Conservation (phyloP, 805 yeast species). For the Schizosaccharomyces pombe region DNA sequence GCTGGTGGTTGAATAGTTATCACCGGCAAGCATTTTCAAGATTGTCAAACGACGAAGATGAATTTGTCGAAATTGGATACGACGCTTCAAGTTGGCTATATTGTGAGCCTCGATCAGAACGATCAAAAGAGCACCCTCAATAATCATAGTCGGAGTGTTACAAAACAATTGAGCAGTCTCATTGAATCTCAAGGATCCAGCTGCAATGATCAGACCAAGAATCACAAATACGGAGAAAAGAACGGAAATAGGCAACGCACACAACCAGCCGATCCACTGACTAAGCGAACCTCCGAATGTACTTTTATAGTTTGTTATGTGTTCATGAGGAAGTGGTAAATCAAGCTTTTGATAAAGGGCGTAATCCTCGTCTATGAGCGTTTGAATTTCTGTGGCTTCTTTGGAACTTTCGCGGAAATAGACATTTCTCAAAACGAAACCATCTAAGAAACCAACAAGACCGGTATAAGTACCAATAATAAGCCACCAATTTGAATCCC, state of each 20-base stretch:
- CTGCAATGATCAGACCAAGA: constrained; percentile 14
- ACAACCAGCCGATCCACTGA: constrained; percentile 13
- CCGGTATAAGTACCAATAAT: constrained; percentile 27
- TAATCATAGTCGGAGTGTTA: constrained; percentile 24
- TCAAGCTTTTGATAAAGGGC: constrained; percentile 12
- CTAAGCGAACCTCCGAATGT: constrained; percentile 8
- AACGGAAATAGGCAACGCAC: constrained; percentile 18
- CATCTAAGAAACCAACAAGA: constrained; percentile 22
- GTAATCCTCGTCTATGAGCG: constrained; percentile 16
- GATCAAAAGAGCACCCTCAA: constrained; percentile 21
- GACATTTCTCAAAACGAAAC: constrained; percentile 21
- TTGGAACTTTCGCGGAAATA: constrained; percentile 14
- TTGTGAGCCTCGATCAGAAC: constrained; percentile 12
- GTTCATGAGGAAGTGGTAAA: constrained; percentile 6
- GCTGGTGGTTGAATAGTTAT: not conserved
- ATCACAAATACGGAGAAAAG: constrained; percentile 13
- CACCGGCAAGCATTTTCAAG: not conserved
- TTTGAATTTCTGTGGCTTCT: constrained; percentile 12
- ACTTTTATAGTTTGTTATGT: constrained; percentile 5
- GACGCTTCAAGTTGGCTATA: constrained; percentile 3
- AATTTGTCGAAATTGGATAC: not conserved
- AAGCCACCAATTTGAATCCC: constrained; percentile 23
- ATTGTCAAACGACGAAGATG: constrained; percentile 4
- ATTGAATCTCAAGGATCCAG: constrained; percentile 19
- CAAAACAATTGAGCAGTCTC: constrained; percentile 21